These are phyloP conservation scores for Fusarium palustre DNA, from an alignment of 2,329 filamentous ascomycete genomes.

Conservation along the genomic window DNA sequence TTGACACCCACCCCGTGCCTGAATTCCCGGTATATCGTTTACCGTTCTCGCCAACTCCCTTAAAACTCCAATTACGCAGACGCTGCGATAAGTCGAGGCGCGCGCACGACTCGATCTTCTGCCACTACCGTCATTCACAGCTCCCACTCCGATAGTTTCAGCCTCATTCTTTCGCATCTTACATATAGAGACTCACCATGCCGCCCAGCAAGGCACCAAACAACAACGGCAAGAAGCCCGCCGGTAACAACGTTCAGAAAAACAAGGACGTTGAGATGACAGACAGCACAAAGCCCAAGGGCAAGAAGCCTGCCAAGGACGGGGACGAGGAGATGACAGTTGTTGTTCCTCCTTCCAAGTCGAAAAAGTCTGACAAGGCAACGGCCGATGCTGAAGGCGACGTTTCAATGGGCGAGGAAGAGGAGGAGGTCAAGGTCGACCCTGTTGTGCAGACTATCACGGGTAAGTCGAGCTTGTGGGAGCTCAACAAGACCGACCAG, in stretches of 20 bases:
- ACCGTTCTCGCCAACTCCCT: slow-evolving; percentile 15
- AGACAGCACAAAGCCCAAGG: slow-evolving; percentile 74
- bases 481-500: not conserved
- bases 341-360: slow-evolving; percentile 79
- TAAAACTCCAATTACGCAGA: slow-evolving; percentile 18
- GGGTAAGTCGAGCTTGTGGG: slow-evolving; percentile 59
- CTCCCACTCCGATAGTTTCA: slow-evolving; percentile 31
- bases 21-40: slow-evolving; percentile 1
- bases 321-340: slow-evolving; percentile 85
- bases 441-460: slow-evolving; percentile 69
- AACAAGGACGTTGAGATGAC: slow-evolving; percentile 76
- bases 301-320: slow-evolving; percentile 73
- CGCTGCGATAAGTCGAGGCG: slow-evolving; percentile 43
- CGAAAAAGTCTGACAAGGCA: slow-evolving; percentile 67
- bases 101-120: slow-evolving; percentile 44
- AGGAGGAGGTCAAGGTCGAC: slow-evolving; percentile 68
- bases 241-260: slow-evolving; percentile 74
- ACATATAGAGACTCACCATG: slow-evolving; percentile 42
- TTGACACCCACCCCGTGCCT: slow-evolving; percentile 15
- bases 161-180: slow-evolving; percentile 14
- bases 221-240: slow-evolving; percentile 76
- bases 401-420: slow-evolving; percentile 75
- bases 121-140: slow-evolving; percentile 35
- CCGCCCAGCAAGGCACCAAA: slow-evolving; percentile 82
- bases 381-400: slow-evolving; percentile 75